Conservation (phyloP, 2,329 filamentous ascomycete species). For the Monosporascus sp. region DNA sequence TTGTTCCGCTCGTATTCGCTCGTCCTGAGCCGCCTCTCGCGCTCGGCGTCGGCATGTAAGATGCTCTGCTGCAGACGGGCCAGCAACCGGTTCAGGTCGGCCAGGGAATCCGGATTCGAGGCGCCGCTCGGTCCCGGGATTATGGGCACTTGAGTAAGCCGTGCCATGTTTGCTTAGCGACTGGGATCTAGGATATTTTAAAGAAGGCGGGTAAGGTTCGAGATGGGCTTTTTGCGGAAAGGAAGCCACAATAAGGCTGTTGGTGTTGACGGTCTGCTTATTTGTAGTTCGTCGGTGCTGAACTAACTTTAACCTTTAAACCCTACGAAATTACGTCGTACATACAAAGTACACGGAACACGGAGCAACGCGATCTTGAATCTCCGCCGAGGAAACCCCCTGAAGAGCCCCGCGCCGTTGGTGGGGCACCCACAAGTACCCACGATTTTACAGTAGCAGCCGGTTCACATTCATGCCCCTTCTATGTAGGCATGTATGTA, state of each 20-base stretch:
- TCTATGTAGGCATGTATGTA: too few species aligned
- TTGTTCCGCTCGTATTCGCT: conserved; percentile 63
- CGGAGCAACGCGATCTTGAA: conserved; percentile 4
- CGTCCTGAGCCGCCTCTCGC: conserved; percentile 49
- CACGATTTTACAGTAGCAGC: neutral
- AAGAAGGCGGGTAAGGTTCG: neutral
- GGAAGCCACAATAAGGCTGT: neutral
- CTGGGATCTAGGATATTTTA: too few species aligned
- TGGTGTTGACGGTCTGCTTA: neutral
- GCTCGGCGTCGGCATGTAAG: conserved; percentile 55
- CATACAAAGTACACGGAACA: neutral
- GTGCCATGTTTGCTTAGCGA: conserved; percentile 17
- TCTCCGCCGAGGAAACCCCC: too few species aligned
- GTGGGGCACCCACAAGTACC: conserved; percentile 9
- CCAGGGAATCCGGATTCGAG: conserved; percentile 30
- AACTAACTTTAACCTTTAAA: too few species aligned
- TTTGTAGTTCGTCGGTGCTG: too few species aligned
- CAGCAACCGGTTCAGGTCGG: conserved; percentile 60
- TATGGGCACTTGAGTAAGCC: conserved; percentile 24
- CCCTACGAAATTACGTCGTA: too few species aligned
- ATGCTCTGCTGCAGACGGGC: conserved; percentile 60
- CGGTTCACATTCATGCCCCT: too few species aligned
- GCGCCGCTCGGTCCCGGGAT: conserved; percentile 17
- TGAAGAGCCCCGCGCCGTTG: conserved; percentile 3
- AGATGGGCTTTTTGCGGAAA: neutral